Evolutionary conservation across 2,329 filamentous ascomycete genomes (phyloP).

Genomic region (Fusarium longipes): DNA sequence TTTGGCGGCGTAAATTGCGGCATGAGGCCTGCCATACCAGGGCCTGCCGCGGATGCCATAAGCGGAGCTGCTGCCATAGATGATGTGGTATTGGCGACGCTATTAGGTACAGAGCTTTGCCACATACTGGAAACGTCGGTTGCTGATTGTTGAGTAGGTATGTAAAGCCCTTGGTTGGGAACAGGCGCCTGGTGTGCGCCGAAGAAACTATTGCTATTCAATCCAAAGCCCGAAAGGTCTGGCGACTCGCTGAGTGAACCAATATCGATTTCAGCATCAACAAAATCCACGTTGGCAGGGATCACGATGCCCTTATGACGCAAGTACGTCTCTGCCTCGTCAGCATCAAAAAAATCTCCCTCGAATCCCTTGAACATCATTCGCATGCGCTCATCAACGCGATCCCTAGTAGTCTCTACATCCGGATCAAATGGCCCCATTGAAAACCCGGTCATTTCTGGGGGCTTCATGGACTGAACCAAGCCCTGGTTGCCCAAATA

Average conservation of each 20-base stretch:
- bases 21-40: conserved; percentile 19
- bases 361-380: conserved; percentile 71
- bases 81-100: conserved; percentile 17
- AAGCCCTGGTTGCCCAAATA: conserved; percentile 55
- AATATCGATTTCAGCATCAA: conserved; percentile 67
- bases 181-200: neutral
- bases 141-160: conserved; percentile 13
- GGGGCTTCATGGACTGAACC: conserved; percentile 39
- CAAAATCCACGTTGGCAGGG: conserved; percentile 68
- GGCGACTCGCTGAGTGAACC: conserved; percentile 51
- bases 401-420: conserved; percentile 53
- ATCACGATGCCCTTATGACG: conserved; percentile 71
- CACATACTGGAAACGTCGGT: conserved; percentile 18
- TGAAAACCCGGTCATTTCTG: conserved; percentile 46
- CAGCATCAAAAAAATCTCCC: conserved; percentile 80
- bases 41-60: conserved; percentile 9
- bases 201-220: conserved; percentile 27
- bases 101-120: conserved; percentile 24
- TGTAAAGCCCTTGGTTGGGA: conserved; percentile 10
- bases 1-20: conserved; percentile 4
- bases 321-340: conserved; percentile 82
- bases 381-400: conserved; percentile 60
- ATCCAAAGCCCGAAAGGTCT: conserved; percentile 7
- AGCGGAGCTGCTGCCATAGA: conserved; percentile 15
- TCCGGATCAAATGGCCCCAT: conserved; percentile 62